Conservation (phyloP, 139 green algal species). For the Asterochloris erici region DNA sequence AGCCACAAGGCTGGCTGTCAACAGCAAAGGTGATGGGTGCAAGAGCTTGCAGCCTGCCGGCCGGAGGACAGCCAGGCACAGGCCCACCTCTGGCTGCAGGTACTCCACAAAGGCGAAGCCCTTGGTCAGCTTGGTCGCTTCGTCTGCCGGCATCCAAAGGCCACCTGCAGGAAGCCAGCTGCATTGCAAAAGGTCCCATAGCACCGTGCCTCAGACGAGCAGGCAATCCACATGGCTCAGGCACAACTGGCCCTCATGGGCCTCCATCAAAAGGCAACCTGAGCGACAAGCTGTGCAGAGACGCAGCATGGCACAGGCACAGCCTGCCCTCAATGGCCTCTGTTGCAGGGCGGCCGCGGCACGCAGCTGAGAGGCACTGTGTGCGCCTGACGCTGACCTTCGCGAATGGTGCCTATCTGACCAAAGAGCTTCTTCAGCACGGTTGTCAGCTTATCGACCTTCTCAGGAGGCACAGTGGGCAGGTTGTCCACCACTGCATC, state of each 20-base stretch:
- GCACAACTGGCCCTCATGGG: too few species aligned
- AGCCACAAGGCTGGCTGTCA: not conserved
- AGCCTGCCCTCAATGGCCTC: too few species aligned
- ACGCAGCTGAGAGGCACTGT: too few species aligned
- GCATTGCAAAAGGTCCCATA: too few species aligned
- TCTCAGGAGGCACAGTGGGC: constrained; percentile 82
- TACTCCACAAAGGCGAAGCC: constrained; percentile 98
- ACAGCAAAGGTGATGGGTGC: not conserved
- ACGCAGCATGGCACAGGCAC: too few species aligned
- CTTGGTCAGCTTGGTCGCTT: constrained; percentile 67
- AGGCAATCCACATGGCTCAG: too few species aligned
- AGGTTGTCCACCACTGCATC: constrained; percentile 92
- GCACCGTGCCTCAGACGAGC: too few species aligned
- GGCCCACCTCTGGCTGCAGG: constrained; percentile 47
- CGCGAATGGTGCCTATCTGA: constrained; percentile 78
- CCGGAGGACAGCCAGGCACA: not conserved
- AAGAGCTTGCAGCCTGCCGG: too few species aligned
- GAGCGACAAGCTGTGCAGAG: too few species aligned
- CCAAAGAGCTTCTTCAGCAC: constrained; percentile 90
- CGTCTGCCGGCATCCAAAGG: constrained; percentile 85
- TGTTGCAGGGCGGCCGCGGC: too few species aligned
- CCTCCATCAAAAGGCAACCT: too few species aligned
- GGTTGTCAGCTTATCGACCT: constrained; percentile 91
- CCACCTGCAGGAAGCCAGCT: constrained; percentile 48
- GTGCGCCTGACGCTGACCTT: constrained; percentile 41